A percentile compares a stretch with the other conserved stretches of the same genome.
Evolutionary conservation across 352 stramenopile genomes (phyloP).

Genomic region (Phytopythium delawarense): DNA sequence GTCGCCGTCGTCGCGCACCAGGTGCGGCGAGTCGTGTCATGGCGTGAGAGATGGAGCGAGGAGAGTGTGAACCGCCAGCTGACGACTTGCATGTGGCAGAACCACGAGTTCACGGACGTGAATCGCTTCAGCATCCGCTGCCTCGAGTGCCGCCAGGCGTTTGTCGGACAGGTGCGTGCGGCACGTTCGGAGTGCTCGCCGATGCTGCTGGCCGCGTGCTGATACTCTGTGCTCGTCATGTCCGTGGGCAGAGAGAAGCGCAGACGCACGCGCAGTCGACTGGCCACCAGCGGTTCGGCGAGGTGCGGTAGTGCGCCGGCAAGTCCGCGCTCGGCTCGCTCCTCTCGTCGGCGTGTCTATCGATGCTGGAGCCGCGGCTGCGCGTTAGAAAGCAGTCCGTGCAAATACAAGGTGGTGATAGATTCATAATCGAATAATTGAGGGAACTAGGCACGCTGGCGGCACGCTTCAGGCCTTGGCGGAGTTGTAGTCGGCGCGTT

Average conservation of each 20-base stretch:
- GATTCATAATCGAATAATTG: neutral
- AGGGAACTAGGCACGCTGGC: too few relatives aligned
- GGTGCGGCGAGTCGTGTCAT: conserved; percentile 11
- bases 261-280: conserved; percentile 54
- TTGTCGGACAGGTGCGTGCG: conserved; percentile 51
- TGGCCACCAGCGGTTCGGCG: conserved; percentile 73
- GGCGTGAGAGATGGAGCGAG: too few relatives aligned
- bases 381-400: too few relatives aligned
- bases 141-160: conserved; percentile 55
- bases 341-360: neutral
- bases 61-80: too few relatives aligned
- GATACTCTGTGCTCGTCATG: too few relatives aligned
- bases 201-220: neutral
- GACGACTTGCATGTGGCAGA: conserved; percentile 19
- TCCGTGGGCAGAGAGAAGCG: conserved; percentile 38
- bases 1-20: conserved; percentile 80
- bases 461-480: conserved; percentile 2
- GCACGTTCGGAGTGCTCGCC: neutral
- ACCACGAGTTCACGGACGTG: conserved; percentile 79
- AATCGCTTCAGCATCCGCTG: conserved; percentile 72
- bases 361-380: neutral
- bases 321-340: neutral
- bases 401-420: neutral
- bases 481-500: conserved; percentile 17
- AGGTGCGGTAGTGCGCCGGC: conserved; percentile 20